Conservation (phyloP, 108 stramenopile species). For the Thalassiosira profunda region DNA sequence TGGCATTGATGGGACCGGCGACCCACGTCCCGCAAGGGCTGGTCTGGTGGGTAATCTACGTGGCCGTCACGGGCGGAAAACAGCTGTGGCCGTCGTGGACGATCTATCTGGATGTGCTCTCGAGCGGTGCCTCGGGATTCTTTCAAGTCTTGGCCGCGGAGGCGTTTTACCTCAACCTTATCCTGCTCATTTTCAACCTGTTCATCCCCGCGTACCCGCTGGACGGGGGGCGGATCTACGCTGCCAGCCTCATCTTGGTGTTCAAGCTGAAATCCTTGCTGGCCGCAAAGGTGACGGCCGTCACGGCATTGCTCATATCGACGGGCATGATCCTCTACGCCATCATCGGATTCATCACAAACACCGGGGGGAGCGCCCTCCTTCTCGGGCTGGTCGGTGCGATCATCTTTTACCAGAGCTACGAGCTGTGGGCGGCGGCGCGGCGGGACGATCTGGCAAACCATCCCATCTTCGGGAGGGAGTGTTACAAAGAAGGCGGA, state of each 20-base stretch:
- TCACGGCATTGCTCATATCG: conserved; percentile 33
- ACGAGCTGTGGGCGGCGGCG: conserved; percentile 13
- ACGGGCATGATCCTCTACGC: conserved; percentile 23
- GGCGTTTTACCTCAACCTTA: conserved; percentile 37
- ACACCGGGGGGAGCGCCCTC: background rate
- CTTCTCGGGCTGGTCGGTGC: conserved; percentile 28
- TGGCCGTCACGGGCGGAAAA: background rate
- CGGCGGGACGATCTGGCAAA: conserved; percentile 3
- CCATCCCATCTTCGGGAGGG: conserved; percentile 41
- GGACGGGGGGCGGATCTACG: conserved; percentile 52
- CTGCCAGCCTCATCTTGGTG: conserved; percentile 32
- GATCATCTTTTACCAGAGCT: conserved; percentile 30
- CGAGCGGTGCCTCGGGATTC: conserved; percentile 38
- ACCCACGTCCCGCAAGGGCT: conserved; percentile 48
- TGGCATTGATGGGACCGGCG: conserved; percentile 49
- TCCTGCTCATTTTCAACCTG: conserved; percentile 35
- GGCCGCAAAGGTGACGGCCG: conserved; percentile 40
- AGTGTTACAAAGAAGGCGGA: conserved; percentile 8
- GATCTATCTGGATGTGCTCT: conserved; percentile 13
- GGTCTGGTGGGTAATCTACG: conserved; percentile 45
- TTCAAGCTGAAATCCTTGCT: conserved; percentile 14
- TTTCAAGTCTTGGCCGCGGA: conserved; percentile 29
- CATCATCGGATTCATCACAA: conserved; percentile 12
- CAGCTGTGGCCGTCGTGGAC: background rate
- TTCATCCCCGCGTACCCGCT: conserved; percentile 38